phyloP scores from a whole-genome alignment of 2,329 filamentous ascomycete species.

The Orbilia brochopaga region DNA sequence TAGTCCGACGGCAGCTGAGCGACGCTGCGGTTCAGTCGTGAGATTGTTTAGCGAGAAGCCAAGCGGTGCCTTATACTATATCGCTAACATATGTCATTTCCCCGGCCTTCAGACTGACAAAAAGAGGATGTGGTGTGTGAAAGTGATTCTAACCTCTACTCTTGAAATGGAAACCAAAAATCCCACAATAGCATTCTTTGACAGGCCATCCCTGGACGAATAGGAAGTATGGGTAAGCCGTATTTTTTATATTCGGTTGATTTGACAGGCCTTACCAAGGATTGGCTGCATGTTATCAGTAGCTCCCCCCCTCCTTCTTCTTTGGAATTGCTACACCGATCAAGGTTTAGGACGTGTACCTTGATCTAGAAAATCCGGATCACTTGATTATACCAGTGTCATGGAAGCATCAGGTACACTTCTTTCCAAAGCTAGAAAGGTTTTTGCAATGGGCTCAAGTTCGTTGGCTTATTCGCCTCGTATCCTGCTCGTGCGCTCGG shows the following conservation, averaged over 20 bases:
- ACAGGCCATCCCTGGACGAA: conserved; percentile 30
- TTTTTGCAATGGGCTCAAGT: neutral
- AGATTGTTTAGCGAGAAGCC: conserved; percentile 13
- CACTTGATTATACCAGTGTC: conserved; percentile 7
- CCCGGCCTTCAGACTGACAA: no score
- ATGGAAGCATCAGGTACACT: neutral
- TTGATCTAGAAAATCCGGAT: conserved; percentile 3
- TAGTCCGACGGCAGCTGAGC: neutral
- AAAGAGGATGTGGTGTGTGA: no score
- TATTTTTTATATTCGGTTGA: conserved; percentile 3
- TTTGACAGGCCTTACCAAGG: conserved; percentile 21
- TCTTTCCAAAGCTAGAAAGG: conserved; percentile 6
- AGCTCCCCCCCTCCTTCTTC: conserved; percentile 2
- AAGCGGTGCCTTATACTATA: no score
- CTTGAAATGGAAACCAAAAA: conserved; percentile 15
- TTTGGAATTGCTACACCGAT: conserved; percentile 39
- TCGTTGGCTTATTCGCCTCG: conserved; percentile 1
- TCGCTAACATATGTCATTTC: neutral
- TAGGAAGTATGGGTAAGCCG: conserved; percentile 21
- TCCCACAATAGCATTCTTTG: conserved; percentile 38
- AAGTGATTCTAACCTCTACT: conserved; percentile 8
- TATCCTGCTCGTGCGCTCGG: neutral
- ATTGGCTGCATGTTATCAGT: conserved; percentile 22
- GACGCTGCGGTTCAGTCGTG: neutral
- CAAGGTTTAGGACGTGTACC: conserved; percentile 11